Base-by-base conservation (phyloP, 2,329 filamentous ascomycete species). In the Tolypocladium capitatum region DNA sequence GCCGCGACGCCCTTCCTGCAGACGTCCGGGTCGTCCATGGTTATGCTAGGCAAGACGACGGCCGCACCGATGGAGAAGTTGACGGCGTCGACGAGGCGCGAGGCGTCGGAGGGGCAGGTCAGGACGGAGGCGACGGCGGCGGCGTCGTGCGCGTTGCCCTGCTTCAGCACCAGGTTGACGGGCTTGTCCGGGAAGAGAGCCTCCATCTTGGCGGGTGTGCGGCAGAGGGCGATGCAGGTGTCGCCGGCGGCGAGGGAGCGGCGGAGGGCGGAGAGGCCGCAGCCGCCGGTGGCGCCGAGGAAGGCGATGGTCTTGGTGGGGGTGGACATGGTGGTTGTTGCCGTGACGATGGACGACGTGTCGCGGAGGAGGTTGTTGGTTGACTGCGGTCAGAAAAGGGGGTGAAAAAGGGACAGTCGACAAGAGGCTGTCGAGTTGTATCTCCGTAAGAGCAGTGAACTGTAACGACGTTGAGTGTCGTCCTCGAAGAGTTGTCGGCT, bases 241-340 rank as follows among this genome's bases (percentile, higher is more conserved):
- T 66, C 58, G 41, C 64, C 65, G n/a, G 59, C 59, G 35, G 58
- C 56, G 28, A 73, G 58, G 36, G 63, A 57, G 43, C 55, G 57
- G 24, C 60, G 59, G 49, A 72, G 67, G 21, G 63, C 58, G 16
- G 62, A 54, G 51, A 68, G 61, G 41, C 66, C 66, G 51, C 61
- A 65, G 47, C 69, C 70, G 41, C 61, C 64, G 5, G 68, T 71
- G 51, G 68, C 64, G 50, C 70, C 70, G 53, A 72, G 63, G 57
- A 71, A 58, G 51, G 56, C 54, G 46, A 59, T 57, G 31, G 53
- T 55, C 53, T 52, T 51, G 44, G 53, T 51, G 44, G 53, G 20
- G 34, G 52, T 49, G 51, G 54, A 52, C 18, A 46, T 41, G 27
- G n/a, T n/a, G n/a, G n/a, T n/a, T n/a, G n/a, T n/a, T n/a, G n/a